Conservation (phyloP, 2,329 filamentous ascomycete genomes). For the Neofusicoccum ribis region DNA sequence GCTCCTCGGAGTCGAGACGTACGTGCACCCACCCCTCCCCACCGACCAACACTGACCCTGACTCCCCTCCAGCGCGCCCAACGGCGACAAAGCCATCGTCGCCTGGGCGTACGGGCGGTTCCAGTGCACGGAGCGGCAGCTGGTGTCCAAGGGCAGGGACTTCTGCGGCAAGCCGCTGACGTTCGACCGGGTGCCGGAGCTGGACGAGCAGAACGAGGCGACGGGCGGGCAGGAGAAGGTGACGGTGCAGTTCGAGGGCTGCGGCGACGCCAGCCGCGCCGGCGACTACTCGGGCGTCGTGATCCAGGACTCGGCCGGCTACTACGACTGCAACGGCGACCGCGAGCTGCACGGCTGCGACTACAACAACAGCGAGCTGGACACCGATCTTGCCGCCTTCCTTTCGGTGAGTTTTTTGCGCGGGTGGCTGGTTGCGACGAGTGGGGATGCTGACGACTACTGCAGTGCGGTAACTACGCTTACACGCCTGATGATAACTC, state of each 20-base stretch:
- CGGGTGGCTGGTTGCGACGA: too few relatives aligned
- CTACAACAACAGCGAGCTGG: background rate
- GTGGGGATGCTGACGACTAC: background rate
- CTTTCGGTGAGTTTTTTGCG: background rate
- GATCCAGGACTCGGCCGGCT: background rate
- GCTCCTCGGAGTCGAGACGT: background rate
- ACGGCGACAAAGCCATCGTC: background rate
- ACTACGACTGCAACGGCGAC: background rate
- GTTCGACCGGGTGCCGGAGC: background rate
- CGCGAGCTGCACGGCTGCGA: background rate
- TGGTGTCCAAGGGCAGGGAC: background rate
- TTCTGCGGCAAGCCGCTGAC: background rate
- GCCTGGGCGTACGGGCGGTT: background rate
- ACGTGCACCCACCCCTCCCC: too few relatives aligned
- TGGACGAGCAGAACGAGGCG: background rate
- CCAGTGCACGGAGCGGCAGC: conserved; percentile 4
- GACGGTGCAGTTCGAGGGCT: background rate
- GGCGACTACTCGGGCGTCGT: background rate
- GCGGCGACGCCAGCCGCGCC: background rate
- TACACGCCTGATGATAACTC: background rate
- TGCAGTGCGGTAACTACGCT: conserved; percentile 4
- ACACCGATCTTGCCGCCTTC: background rate
- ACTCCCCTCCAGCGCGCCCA: background rate
- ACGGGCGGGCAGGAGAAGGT: background rate
- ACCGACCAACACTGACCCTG: background rate